These are phyloP conservation scores for Nakaseomyces glabratus DNA, from an alignment of 1,139 yeast genomes.

Conservation along the genomic window DNA sequence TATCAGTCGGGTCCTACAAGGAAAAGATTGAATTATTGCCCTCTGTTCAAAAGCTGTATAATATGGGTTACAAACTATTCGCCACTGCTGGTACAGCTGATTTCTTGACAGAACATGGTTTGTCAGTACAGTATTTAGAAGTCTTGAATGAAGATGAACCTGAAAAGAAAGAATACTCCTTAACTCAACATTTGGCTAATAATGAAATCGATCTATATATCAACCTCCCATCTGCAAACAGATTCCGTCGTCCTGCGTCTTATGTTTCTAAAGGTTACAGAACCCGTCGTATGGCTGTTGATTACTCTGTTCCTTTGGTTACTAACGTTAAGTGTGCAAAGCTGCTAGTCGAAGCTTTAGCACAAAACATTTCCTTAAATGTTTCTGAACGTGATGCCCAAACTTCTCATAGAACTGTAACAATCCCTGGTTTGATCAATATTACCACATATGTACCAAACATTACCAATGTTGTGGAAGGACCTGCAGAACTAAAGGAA, in stretches of 20 bases:
- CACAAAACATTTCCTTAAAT: constrained; percentile 58
- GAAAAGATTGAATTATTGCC: constrained; percentile 93
- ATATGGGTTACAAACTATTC: constrained; percentile 80
- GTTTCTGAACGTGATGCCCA: constrained; percentile 80
- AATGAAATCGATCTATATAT: constrained; percentile 93
- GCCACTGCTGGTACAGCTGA: constrained; percentile 99
- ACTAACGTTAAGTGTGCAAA: constrained; percentile 98
- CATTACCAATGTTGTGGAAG: constrained; percentile 39
- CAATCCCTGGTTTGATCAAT: constrained; percentile 81
- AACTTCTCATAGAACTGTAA: constrained; percentile 75
- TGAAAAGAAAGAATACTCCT: constrained; percentile 84
- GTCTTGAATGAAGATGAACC: constrained; percentile 63
- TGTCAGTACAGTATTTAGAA: constrained; percentile 93
- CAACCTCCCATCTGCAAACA: constrained; percentile 91
- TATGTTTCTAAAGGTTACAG: constrained; percentile 96
- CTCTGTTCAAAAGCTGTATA: constrained; percentile 68
- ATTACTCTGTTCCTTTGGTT: constrained; percentile 92
- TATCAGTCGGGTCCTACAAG: constrained; percentile 95
- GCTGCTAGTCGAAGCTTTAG: constrained; percentile 83
- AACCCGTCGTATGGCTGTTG: constrained; percentile 99
- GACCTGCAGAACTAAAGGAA: constrained; percentile 48
- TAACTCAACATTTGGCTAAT: constrained; percentile 93
- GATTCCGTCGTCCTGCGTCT: constrained; percentile 98
- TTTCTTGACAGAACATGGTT: constrained; percentile 86
- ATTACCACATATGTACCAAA: constrained; percentile 73